Conservation (phyloP, 208 protist genomes). For the Wallacemonas sp. region DNA sequence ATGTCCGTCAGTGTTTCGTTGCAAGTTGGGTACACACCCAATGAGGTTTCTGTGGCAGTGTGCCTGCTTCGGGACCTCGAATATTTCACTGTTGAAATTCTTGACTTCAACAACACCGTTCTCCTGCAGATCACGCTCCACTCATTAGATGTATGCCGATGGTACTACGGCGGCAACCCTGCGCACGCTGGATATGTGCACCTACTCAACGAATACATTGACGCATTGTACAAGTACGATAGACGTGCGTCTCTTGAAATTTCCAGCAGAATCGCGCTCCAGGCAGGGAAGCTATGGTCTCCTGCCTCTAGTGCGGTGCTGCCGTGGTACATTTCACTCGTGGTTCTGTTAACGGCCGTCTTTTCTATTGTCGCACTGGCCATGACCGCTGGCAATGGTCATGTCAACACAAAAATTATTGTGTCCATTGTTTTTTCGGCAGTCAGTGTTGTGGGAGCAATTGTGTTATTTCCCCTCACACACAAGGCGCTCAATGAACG, state of each 20-base stretch:
- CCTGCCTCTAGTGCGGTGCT: slow-evolving; percentile 18
- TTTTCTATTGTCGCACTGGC: slow-evolving; percentile 20
- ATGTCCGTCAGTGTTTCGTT: slow-evolving; percentile 7
- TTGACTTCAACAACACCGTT: slow-evolving; percentile 5
- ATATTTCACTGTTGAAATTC: slow-evolving; percentile 10
- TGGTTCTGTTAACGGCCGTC: slow-evolving; percentile 14
- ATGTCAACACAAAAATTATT: slow-evolving; percentile 17
- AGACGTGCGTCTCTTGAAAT: slow-evolving; percentile 8
- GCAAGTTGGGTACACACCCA: not conserved
- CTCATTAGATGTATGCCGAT: slow-evolving; percentile 11
- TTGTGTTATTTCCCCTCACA: slow-evolving; percentile 27
- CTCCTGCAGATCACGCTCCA: slow-evolving; percentile 1
- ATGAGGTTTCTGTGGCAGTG: slow-evolving; percentile 7
- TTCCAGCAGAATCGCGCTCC: slow-evolving; percentile 17
- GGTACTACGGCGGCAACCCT: slow-evolving; percentile 29
- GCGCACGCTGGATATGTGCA: slow-evolving; percentile 23
- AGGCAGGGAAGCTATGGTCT: slow-evolving; percentile 18
- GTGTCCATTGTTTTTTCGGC: slow-evolving; percentile 23
- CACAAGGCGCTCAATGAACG: slow-evolving; percentile 8
- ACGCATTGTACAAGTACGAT: slow-evolving; percentile 9
- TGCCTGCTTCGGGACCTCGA: slow-evolving; percentile 5
- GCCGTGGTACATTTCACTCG: slow-evolving; percentile 14
- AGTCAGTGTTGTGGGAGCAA: slow-evolving; percentile 12
- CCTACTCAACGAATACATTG: slow-evolving; percentile 27
- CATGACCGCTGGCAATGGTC: slow-evolving; percentile 16